Evolutionary conservation across 2,329 filamentous ascomycete species (phyloP).

Genomic region (Fusarium subtropicale): DNA sequence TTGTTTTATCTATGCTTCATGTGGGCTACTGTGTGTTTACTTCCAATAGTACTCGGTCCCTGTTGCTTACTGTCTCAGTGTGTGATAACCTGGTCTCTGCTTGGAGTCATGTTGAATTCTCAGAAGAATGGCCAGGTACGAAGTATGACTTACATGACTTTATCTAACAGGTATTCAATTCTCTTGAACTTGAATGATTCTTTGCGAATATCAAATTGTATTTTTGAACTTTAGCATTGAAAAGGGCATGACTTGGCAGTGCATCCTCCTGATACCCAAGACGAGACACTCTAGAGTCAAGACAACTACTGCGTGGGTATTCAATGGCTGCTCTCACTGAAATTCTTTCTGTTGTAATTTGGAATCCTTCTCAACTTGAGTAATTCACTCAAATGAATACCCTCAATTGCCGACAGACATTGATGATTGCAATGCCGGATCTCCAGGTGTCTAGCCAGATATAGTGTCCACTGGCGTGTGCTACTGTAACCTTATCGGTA

Average conservation of each 20-base stretch:
- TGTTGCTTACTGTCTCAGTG: background rate
- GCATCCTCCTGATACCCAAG: background rate
- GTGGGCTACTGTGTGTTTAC: background rate
- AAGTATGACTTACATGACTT: background rate
- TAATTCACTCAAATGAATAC: background rate
- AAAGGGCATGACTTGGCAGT: background rate
- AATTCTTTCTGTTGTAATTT: background rate
- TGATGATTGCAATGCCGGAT: slow-evolving; percentile 8
- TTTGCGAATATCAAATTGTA: background rate
- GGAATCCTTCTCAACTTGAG: background rate
- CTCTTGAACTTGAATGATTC: background rate
- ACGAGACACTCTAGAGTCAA: background rate
- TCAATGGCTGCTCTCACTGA: background rate
- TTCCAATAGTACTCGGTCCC: background rate
- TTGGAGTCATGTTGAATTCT: background rate
- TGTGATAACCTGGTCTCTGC: background rate
- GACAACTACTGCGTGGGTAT: background rate
- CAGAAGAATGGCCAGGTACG: background rate
- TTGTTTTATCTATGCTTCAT: background rate
- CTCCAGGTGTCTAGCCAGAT: slow-evolving; percentile 20
- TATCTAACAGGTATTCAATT: background rate
- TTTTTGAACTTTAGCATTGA: background rate
- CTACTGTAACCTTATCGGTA: slow-evolving; percentile 38
- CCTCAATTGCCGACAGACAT: slow-evolving; percentile 4
- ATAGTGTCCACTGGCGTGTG: slow-evolving; percentile 18